Evolutionary conservation across 164 flowering plant genomes (phyloP).

Genomic region (Magnolia changhungtana): DNA sequence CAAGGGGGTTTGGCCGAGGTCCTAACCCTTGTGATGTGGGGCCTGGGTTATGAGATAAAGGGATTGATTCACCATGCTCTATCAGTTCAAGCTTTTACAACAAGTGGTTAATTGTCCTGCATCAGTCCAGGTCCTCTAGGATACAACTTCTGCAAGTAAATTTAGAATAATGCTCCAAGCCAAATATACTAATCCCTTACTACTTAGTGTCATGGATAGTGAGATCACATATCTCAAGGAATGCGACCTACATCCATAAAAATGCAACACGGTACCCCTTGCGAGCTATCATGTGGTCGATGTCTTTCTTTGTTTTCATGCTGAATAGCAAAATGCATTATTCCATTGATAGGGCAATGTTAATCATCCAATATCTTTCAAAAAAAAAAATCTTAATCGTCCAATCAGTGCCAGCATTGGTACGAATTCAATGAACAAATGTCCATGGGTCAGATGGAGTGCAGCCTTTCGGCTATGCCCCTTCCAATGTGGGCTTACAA

Average conservation of each 20-base stretch:
- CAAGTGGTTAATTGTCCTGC: too few species aligned
- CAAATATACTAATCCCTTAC: not conserved
- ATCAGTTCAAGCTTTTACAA: too few species aligned
- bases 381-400: not conserved
- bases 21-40: too few species aligned
- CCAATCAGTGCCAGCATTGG: not conserved
- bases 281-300: not conserved
- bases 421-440: not conserved
- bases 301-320: not conserved
- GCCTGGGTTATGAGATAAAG: too few species aligned
- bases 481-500: not conserved
- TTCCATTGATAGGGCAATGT: not conserved
- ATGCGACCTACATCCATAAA: not conserved
- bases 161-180: not conserved
- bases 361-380: too few species aligned
- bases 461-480: too few species aligned
- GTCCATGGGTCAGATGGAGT: too few species aligned
- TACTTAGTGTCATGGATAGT: not conserved
- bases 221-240: not conserved
- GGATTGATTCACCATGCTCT: too few species aligned
- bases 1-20: too few species aligned
- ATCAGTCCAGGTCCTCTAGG: not conserved
- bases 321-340: not conserved
- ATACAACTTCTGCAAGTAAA: not conserved
- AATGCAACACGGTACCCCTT: not conserved